These are phyloP conservation scores for Leccinum fallax DNA, from an alignment of 1,284 basidiomycete species.

Conservation along the genomic window DNA sequence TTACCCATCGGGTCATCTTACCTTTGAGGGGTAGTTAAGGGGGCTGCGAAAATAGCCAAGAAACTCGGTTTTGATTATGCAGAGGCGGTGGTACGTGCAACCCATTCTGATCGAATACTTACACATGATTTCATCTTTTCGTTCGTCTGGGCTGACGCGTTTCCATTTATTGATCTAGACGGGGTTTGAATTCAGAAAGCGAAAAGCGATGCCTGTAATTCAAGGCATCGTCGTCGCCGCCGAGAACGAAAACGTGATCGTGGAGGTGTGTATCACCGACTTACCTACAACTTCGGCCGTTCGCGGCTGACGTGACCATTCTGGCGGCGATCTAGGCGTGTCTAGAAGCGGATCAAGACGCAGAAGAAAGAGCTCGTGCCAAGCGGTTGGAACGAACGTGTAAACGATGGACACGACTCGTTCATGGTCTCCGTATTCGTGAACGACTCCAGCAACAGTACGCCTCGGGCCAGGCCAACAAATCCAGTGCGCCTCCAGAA, in stretches of 20 bases:
- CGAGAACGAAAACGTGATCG: conserved; percentile 75
- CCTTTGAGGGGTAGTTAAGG: conserved; percentile 63
- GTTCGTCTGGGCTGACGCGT: neutral
- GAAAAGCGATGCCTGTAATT: conserved; percentile 82
- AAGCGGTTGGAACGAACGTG: conserved; percentile 83
- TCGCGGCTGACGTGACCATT: conserved; percentile 13
- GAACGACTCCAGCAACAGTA: conserved; percentile 85
- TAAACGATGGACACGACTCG: conserved; percentile 87
- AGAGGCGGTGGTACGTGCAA: conserved; percentile 81
- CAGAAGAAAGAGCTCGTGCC: conserved; percentile 73
- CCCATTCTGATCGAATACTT: conserved; percentile 13
- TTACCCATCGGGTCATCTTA: conserved; percentile 5
- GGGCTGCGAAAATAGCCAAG: conserved; percentile 86
- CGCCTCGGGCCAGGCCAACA: conserved; percentile 42
- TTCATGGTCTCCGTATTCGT: conserved; percentile 87
- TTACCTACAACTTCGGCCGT: conserved; percentile 1
- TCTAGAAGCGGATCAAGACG: conserved; percentile 78
- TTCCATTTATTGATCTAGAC: conserved; percentile 49
- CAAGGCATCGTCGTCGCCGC: conserved; percentile 87
- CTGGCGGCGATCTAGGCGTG: conserved; percentile 62
- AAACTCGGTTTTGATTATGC: conserved; percentile 88
- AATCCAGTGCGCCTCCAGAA: neutral
- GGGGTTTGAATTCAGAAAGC: conserved; percentile 95
- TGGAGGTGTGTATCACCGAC: conserved; percentile 61
- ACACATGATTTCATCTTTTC: conserved; percentile 8